These are phyloP conservation scores for Fragaria ananassa DNA, from an alignment of 306 rosid species.

Conservation along the genomic window DNA sequence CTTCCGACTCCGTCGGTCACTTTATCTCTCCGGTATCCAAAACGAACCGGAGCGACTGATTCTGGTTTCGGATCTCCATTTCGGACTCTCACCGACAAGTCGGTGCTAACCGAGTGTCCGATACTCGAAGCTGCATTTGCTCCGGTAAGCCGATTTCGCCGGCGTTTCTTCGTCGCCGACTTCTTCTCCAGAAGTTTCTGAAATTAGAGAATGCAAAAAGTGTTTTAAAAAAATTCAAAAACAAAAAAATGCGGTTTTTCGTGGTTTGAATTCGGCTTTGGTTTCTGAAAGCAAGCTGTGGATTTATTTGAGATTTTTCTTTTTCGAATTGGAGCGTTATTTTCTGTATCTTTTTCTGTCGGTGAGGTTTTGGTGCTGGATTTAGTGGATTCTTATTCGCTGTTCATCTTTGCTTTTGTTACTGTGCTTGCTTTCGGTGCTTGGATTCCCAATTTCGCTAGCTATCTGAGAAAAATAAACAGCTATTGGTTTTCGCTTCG, in stretches of 20 bases:
- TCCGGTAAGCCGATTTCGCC: constrained; percentile 46
- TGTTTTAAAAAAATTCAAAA: neutral
- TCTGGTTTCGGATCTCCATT: constrained; percentile 38
- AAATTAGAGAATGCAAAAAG: neutral
- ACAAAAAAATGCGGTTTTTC: constrained; percentile 1
- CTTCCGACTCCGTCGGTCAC: constrained; percentile 3
- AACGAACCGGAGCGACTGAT: constrained; percentile 10
- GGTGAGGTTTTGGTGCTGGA: constrained; percentile 32
- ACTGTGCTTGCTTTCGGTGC: neutral
- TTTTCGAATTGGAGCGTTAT: constrained; percentile 8
- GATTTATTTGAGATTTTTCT: constrained; percentile 8
- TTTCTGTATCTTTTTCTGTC: constrained; percentile 36
- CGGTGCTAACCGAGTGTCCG: constrained; percentile 21
- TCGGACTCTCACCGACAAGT: constrained; percentile 15
- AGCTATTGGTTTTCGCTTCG: neutral
- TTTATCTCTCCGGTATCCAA: constrained; percentile 8
- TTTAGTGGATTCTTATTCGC: neutral
- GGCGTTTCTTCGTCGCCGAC: constrained; percentile 7
- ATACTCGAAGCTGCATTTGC: constrained; percentile 31
- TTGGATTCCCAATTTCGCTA: neutral
- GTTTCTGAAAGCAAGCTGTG: neutral
- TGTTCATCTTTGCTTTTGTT: constrained; percentile 8
- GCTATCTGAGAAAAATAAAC: neutral
- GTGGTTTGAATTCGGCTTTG: neutral
- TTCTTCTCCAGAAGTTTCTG: constrained; percentile 8